Evolutionary conservation across 805 yeast genomes (phyloP).

Genomic region (Kluyveromyces dobzhanskii): DNA sequence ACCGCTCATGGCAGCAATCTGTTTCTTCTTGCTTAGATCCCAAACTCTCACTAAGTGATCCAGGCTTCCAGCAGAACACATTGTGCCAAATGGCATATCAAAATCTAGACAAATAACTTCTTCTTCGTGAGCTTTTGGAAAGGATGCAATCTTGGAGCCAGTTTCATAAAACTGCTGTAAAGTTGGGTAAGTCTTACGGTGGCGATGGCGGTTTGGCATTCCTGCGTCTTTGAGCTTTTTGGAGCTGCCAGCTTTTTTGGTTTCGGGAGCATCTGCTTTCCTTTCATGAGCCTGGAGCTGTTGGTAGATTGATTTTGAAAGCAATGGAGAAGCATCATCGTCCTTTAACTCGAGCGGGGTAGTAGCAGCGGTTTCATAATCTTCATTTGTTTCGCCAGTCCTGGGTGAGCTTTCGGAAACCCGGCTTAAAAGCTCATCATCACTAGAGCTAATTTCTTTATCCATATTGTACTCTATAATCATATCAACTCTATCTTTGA

Average conservation of each 20-base stretch:
- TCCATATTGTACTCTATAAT: slow-evolving; percentile 34
- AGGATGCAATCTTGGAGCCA: slow-evolving; percentile 44
- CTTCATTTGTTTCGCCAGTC: slow-evolving; percentile 7
- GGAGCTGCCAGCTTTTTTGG: slow-evolving; percentile 9
- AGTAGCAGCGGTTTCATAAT: slow-evolving; percentile 6
- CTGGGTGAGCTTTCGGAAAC: neutral
- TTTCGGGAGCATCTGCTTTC: slow-evolving; percentile 6
- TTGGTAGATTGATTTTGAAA: slow-evolving; percentile 38
- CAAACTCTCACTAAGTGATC: slow-evolving; percentile 77
- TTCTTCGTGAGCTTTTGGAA: slow-evolving; percentile 43
- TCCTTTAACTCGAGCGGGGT: slow-evolving; percentile 8
- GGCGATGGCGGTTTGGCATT: slow-evolving; percentile 22
- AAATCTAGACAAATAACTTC: slow-evolving; percentile 53
- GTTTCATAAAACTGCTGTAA: slow-evolving; percentile 56
- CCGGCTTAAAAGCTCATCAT: slow-evolving; percentile 3
- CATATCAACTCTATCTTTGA: slow-evolving; percentile 37
- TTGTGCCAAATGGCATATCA: slow-evolving; percentile 64
- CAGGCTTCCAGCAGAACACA: slow-evolving; percentile 63
- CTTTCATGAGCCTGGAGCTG: slow-evolving; percentile 32
- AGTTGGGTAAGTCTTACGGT: slow-evolving; percentile 50
- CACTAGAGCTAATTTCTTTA: slow-evolving; percentile 16
- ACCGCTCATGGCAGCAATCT: slow-evolving; percentile 47
- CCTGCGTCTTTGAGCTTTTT: slow-evolving; percentile 18
- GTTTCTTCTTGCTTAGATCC: slow-evolving; percentile 58
- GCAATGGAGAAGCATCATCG: slow-evolving; percentile 22